Percentiles rank a stretch among this genome's conserved stretches.
Conservation (phyloP, 768 basidiomycete genomes). For the Tylopilus cervinicoccineus region DNA sequence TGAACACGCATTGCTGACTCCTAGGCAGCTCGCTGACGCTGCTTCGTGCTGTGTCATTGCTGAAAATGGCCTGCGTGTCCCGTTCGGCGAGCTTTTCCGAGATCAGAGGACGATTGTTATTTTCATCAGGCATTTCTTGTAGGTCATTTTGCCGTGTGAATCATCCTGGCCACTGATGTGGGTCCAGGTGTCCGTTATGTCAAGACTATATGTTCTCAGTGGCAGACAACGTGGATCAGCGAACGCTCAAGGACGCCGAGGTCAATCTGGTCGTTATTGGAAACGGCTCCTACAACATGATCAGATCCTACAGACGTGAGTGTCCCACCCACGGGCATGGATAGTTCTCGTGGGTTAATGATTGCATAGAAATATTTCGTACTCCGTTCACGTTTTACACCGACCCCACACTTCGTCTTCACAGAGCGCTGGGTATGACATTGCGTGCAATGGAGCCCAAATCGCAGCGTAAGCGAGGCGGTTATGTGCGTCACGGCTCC, state of each 20-base stretch:
- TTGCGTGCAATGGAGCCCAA: conserved; percentile 41
- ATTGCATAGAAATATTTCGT: conserved; percentile 55
- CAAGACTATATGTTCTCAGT: conserved; percentile 85
- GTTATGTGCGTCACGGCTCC: conserved; percentile 63
- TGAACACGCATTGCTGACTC: conserved; percentile 50
- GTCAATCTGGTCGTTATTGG: conserved; percentile 71
- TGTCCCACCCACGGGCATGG: conserved; percentile 8
- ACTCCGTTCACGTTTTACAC: conserved; percentile 75
- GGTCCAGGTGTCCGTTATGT: conserved; percentile 65
- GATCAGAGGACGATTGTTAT: conserved; percentile 63
- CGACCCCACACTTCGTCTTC: conserved; percentile 66
- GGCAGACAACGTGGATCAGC: conserved; percentile 42
- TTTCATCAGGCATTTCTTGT: conserved; percentile 89
- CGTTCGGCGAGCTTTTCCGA: conserved; percentile 66
- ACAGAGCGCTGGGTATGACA: conserved; percentile 76
- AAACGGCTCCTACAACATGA: conserved; percentile 74
- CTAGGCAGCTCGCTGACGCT: conserved; percentile 55
- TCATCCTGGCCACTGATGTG: not conserved
- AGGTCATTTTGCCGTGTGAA: conserved; percentile 11
- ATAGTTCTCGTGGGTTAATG: not conserved
- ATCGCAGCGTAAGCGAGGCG: conserved; percentile 41
- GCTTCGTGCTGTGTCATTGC: conserved; percentile 60
- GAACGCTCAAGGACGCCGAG: conserved; percentile 43
- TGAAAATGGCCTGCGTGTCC: conserved; percentile 60
- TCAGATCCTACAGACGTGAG: conserved; percentile 67